Base-by-base conservation (phyloP, 78 protist genomes). In the Dictyostelium intermedium region DNA sequence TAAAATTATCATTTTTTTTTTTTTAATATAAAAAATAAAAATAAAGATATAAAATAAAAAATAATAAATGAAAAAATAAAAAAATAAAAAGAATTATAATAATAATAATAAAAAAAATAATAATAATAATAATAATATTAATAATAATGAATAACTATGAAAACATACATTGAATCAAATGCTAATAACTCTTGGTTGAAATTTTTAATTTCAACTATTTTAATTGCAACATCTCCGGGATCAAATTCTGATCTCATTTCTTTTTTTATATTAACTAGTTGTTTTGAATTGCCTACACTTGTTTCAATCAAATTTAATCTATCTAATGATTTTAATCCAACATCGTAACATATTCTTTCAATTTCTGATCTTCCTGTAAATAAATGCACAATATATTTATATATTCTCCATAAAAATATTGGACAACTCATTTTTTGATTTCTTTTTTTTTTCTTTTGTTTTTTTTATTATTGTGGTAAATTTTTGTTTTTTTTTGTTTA, bases 161-260 rank as follows among this genome's bases (percentile, higher is more conserved):
- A n/a, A 30, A 63, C 66, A 41, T 85, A 85, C 92, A 20, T 78
- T 87, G 92, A 77, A 35, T 87, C 92, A 45, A 87, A 87, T 27
- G 79, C 45, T 32, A 87, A 43, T 16, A 78, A 27, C 14, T 35
- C 34, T 78, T 61, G 47, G 78, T 87, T 78, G 3, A 87, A 50
- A 27, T 63, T 5, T 35, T 87, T 87, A 32, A 27, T 30, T 1
- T 87, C 92, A 1, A 37, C 85, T 2, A 87, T 87, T 27, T 10
- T 78, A n/a, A 41, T 32, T 63, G 92, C 84, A 63, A 87, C 18
- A 20, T 76, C 81, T 5, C 69, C 61, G 30, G 92, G 23, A 20
- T 87, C 92, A 50, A 78, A 87, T 43, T 87, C 85, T 16, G 10
- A 14, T 30, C 8, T 7, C 18, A 87, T 45, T 3, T 39, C 37